Evolutionary conservation across 192 early-diverging fungal genomes (phyloP).

Genomic region (Coemansia guatemalensis): DNA sequence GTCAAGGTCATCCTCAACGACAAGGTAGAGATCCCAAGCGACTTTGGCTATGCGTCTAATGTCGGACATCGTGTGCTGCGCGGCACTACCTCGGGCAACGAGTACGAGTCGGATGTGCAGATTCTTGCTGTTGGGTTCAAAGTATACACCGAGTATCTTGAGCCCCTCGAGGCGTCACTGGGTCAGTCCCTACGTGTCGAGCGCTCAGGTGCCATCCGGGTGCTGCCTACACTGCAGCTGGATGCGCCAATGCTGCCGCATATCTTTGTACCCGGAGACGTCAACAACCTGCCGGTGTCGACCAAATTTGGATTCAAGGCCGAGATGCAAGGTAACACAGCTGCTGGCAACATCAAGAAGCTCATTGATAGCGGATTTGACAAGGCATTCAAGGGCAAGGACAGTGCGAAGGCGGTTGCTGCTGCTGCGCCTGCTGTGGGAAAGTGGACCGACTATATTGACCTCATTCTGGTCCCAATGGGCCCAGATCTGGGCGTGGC

Average conservation of each 20-base stretch:
- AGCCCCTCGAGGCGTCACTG: slow-evolving; percentile 29
- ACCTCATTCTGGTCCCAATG: slow-evolving; percentile 46
- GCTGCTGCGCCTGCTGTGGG: slow-evolving; percentile 19
- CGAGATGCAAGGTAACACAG: slow-evolving; percentile 48
- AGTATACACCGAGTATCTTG: slow-evolving; percentile 55
- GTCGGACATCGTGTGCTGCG: slow-evolving; percentile 35
- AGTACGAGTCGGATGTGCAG: slow-evolving; percentile 59
- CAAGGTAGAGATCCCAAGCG: slow-evolving; percentile 39
- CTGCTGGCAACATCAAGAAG: slow-evolving; percentile 33
- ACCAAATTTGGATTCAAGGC: slow-evolving; percentile 53
- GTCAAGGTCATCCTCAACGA: slow-evolving; percentile 59
- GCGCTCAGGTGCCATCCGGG: slow-evolving; percentile 37
- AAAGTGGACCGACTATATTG: slow-evolving; percentile 37
- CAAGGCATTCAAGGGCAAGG: background rate
- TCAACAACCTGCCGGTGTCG: slow-evolving; percentile 42
- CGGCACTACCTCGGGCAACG: slow-evolving; percentile 39
- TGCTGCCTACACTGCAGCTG: slow-evolving; percentile 57
- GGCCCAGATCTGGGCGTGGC: slow-evolving; percentile 39
- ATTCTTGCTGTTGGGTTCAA: slow-evolving; percentile 53
- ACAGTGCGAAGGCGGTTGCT: background rate
- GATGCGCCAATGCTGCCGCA: slow-evolving; percentile 42
- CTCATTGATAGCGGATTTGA: slow-evolving; percentile 37
- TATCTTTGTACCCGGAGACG: slow-evolving; percentile 61
- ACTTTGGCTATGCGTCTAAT: slow-evolving; percentile 21
- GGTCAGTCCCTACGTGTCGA: slow-evolving; percentile 28